phyloP scores from a whole-genome alignment of 768 basidiomycete genomes.

The Dentipellis sp. region DNA sequence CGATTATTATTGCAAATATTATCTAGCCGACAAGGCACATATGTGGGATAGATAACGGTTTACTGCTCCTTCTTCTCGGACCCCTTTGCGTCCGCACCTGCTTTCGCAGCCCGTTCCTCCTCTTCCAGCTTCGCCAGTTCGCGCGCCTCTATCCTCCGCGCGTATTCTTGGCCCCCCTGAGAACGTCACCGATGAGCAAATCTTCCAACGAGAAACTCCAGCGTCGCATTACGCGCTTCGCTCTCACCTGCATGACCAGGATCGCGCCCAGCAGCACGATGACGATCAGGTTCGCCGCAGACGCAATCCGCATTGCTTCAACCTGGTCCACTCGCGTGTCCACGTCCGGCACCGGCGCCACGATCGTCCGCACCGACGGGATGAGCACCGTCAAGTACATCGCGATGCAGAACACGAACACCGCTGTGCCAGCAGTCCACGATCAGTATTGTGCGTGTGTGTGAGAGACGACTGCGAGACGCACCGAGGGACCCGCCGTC shows the following conservation, averaged over 20 bases:
- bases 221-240: slow-evolving; percentile 16
- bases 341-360: slow-evolving; percentile 37
- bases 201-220: not conserved
- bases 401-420: slow-evolving; percentile 66
- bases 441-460: not conserved
- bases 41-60: not conserved
- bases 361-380: slow-evolving; percentile 69
- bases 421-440: slow-evolving; percentile 32
- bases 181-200: slow-evolving; percentile 1
- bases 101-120: slow-evolving; percentile 7
- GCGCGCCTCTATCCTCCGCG: slow-evolving; percentile 12
- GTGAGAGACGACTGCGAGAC: slow-evolving; percentile 17
- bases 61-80: slow-evolving; percentile 9
- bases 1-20: too few relatives aligned
- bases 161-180: slow-evolving; percentile 76
- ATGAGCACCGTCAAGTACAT: slow-evolving; percentile 81
- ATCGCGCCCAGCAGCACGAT: slow-evolving; percentile 57
- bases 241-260: slow-evolving; percentile 62
- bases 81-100: not conserved
- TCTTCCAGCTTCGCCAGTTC: slow-evolving; percentile 11
- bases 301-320: slow-evolving; percentile 72
- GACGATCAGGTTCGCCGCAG: slow-evolving; percentile 84
- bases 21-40: too few relatives aligned
- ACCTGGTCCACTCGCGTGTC: slow-evolving; percentile 60
- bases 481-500: slow-evolving; percentile 83